Evolutionary conservation across 2,329 filamentous ascomycete genomes (phyloP), one percentile per base, ranked within the genome.

Genomic region (Allantophomopsis lycopodina): DNA sequence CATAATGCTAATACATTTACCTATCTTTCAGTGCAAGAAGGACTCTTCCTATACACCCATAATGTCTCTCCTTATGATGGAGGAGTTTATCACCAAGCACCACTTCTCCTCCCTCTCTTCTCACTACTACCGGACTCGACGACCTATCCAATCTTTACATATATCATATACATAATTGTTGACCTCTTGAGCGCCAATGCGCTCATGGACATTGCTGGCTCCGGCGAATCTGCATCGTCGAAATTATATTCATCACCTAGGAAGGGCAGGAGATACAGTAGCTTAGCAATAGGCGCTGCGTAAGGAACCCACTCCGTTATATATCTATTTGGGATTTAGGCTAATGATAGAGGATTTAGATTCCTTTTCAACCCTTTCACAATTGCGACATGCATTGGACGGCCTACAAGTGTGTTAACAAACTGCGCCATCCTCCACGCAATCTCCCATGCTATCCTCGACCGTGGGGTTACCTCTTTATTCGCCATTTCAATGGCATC

Each of bases 21-120:
- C 35, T 14, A 39, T 31, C 14, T 7, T 46, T 13, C 51, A 94
- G 86, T 96, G 40, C 89, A 96, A 69, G 91, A 98, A 63, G 91
- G 91, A 15, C 66, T 98, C 42, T 98, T 94, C 55, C 76, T 98
- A 16, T 96, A 96, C 60, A 88, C 84, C 47, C 85, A 93, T 60
- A 93, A 94, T 64, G 84, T 96, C 42, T 95, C 87, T 44, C 91
- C 91, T 1, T 98, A 96, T 64, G 87, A 98, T 59, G 91, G 91
- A 47, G 91, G 91, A 52, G 85, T 79, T 55, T 79, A 73, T 58
- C 71, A 77, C 61, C 71, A 94, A 69, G 86, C 88, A 33, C 91
- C 91, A 36, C 69, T 98, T 41, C 73, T 98, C 32, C 76, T 98
- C 43, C 86, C 89, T 35, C 71, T 96, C 48, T 95, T 96, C 68